Conservation (phyloP, 202 grass and related monocot genomes). For the Panicum hallii region DNA sequence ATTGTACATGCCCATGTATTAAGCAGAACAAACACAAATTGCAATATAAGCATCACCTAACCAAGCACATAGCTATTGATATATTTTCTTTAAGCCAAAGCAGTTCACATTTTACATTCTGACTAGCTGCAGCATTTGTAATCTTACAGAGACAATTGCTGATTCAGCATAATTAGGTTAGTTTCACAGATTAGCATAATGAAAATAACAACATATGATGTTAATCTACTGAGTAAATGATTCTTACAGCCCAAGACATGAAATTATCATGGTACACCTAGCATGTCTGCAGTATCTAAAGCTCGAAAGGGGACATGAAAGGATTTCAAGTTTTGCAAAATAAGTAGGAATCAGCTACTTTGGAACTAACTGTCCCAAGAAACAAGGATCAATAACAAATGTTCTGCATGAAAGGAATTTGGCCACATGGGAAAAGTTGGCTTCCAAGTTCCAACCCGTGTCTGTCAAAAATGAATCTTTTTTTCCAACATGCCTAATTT, state of each 20-base stretch:
- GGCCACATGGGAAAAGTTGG: background rate
- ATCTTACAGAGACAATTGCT: background rate
- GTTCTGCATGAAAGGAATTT: background rate
- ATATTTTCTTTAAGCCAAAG: background rate
- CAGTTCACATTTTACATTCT: conserved; percentile 7
- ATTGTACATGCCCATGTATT: background rate
- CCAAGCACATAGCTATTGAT: background rate
- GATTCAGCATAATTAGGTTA: background rate
- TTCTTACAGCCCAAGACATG: background rate
- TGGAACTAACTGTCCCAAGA: background rate
- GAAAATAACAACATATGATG: background rate
- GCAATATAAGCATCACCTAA: conserved; percentile 5
- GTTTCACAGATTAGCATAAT: background rate
- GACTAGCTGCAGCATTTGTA: background rate
- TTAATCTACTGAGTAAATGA: background rate
- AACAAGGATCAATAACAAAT: background rate
- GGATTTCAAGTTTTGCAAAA: conserved; percentile 12
- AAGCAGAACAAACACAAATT: background rate
- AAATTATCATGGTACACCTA: conserved; percentile 4
- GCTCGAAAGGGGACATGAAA: background rate
- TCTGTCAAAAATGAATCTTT: background rate
- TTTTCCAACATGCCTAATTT: background rate
- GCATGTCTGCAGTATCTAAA: background rate
- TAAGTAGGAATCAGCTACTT: background rate
- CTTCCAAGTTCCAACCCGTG: background rate